Evolutionary conservation across 768 basidiomycete species (phyloP), one percentile per base, ranked within the genome.

Genomic region (Sporobolomyces pararoseus): DNA sequence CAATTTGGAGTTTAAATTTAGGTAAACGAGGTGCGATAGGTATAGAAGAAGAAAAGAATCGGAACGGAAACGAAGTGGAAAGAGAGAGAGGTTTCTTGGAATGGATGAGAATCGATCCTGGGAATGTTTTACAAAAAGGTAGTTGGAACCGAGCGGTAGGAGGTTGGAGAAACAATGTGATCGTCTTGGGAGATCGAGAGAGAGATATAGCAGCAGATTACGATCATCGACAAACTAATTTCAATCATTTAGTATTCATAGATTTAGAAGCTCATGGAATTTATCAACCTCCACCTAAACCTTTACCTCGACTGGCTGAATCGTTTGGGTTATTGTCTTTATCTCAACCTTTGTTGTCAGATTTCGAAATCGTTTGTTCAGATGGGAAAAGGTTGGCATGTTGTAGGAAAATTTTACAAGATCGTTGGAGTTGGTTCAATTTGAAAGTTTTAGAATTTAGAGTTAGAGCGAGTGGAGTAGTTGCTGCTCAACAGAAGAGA

Each of bases 1-100:
- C 92, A 14, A 89, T 98, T 66, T 99, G 94, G 94, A 89, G 90
- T 1, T 86, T 99, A 52, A 89, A 99, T 78, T 84, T 98, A n/a
- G 67, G 70, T 44, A 21, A 78, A 77, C 77, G 46, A 32, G 42
- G 78, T 76, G 69, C 65, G 77, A 46, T 23, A 2, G 71, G 63
- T 17, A 34, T 68, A n/a, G 31, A 77, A 78, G 44, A 76, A 76
- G 2, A 4, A 13, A 29, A 29, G 13, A 29, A 29, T 53, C 39
- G 39, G 39, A 42, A 17, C 23, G 46, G 53, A 34, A 34, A 29
- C 10, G 32, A 27, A 29, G 27, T 44, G 47, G 57, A 63, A 17
- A 42, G 39, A 46, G 60, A 61, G 37, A 55, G 72, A 31, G 80
- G 84, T 57, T 84, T 83, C 66, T 89, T 91, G 86, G 84, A 85